phyloP scores from a whole-genome alignment of 352 stramenopile genomes.

The Globisporangium irregulare region DNA sequence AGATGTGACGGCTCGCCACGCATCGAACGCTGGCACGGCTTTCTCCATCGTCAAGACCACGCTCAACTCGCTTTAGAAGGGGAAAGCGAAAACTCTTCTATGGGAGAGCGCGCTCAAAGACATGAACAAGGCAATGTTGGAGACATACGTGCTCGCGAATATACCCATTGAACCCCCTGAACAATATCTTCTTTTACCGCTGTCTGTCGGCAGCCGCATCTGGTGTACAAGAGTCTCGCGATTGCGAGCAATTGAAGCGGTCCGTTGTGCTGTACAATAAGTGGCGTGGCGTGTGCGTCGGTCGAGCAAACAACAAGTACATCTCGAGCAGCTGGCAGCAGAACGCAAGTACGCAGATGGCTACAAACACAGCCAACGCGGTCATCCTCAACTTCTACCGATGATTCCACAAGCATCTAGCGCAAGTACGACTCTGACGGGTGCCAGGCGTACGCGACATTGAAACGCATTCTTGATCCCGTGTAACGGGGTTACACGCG shows the following conservation, averaged over 20 bases:
- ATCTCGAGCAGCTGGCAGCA: slow-evolving; percentile 2
- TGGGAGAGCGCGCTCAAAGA: slow-evolving; percentile 9
- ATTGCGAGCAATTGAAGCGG: slow-evolving; percentile 6
- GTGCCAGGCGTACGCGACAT: slow-evolving; percentile 8
- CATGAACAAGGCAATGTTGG: slow-evolving; percentile 13
- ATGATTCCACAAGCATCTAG: slow-evolving; percentile 9
- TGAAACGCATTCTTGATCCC: slow-evolving; percentile 11
- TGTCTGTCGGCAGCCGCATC: slow-evolving; percentile 8
- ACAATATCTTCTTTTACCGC: slow-evolving; percentile 10
- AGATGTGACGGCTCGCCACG: too few relatives aligned
- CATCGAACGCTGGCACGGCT: too few relatives aligned
- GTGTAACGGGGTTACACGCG: not conserved
- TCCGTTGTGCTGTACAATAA: slow-evolving; percentile 11
- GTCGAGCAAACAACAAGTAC: slow-evolving; percentile 2
- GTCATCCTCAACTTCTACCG: slow-evolving; percentile 12
- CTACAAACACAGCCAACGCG: slow-evolving; percentile 9
- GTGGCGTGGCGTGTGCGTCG: slow-evolving; percentile 7
- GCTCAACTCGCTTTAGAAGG: slow-evolving; percentile 15
- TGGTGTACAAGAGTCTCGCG: not conserved
- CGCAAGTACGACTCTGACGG: slow-evolving; percentile 7
- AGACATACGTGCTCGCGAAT: slow-evolving; percentile 18
- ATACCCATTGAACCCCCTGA: not conserved
- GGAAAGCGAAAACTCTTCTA: not conserved
- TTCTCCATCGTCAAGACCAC: too few relatives aligned
- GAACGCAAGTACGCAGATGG: slow-evolving; percentile 1